Conservation (phyloP, 805 yeast genomes). For the Candida pseudoglaebosa region DNA sequence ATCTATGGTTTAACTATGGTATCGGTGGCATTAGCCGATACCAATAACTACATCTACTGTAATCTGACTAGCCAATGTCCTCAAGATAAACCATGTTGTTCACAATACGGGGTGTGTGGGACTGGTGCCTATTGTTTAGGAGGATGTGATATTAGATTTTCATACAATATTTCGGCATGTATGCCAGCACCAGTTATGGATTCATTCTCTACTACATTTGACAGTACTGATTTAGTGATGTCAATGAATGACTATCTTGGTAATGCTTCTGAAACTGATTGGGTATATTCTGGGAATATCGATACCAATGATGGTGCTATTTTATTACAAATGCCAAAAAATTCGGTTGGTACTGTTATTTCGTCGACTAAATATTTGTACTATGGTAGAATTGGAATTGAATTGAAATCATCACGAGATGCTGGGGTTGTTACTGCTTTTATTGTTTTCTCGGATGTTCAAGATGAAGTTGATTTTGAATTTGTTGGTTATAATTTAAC, state of each 20-base stretch:
- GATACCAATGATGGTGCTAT: conserved; percentile 49
- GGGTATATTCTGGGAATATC: conserved; percentile 66
- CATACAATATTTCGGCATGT: conserved; percentile 65
- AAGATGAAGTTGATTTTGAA: conserved; percentile 90
- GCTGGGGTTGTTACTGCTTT: conserved; percentile 82
- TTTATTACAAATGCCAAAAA: conserved; percentile 71
- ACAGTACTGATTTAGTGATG: conserved; percentile 21
- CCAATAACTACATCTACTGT: conserved; percentile 33
- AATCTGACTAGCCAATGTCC: conserved; percentile 62
- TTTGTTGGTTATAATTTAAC: conserved; percentile 73
- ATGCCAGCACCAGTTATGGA: conserved; percentile 82
- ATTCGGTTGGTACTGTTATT: conserved; percentile 71
- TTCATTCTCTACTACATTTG: conserved; percentile 38
- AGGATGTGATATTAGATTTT: conserved; percentile 78
- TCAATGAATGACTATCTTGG: conserved; percentile 52
- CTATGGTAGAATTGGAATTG: conserved; percentile 79
- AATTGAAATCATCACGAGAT: conserved; percentile 67
- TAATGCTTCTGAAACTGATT: conserved; percentile 60
- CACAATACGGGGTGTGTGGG: conserved; percentile 77
- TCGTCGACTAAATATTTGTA: conserved; percentile 78
- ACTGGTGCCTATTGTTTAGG: conserved; percentile 76
- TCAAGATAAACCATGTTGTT: conserved; percentile 77
- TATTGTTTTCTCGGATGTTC: conserved; percentile 75
- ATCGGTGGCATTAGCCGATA: not conserved
- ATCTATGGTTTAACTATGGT: not conserved